A percentile compares a stretch with the other conserved stretches of the same genome.
Conservation (phyloP, 2,329 filamentous ascomycete species). For the Pyricularia grisea region DNA sequence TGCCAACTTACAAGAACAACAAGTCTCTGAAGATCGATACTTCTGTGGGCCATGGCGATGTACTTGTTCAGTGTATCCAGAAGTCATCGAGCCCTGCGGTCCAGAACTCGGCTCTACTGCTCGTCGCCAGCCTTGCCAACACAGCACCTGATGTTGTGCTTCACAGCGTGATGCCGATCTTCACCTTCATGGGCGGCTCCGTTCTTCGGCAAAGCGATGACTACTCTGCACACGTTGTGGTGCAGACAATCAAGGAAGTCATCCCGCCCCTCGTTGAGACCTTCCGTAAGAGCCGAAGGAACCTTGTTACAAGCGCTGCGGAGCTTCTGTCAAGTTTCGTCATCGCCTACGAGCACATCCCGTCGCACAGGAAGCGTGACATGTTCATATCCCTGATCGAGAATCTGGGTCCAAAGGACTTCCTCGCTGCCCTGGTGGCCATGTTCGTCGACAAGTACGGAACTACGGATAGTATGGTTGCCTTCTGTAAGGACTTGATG, state of each 20-base stretch:
- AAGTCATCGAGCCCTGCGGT: conserved; percentile 87
- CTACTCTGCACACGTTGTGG: conserved; percentile 92
- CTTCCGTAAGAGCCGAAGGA: conserved; percentile 69
- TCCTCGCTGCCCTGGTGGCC: conserved; percentile 76
- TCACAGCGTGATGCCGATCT: conserved; percentile 98
- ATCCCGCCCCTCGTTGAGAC: conserved; percentile 86
- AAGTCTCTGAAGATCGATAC: conserved; percentile 59
- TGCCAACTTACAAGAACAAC: conserved; percentile 62
- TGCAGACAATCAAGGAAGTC: conserved; percentile 88
- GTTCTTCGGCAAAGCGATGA: conserved; percentile 90
- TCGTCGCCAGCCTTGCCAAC: conserved; percentile 79
- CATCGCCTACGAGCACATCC: conserved; percentile 93
- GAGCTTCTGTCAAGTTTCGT: conserved; percentile 94
- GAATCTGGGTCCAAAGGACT: conserved; percentile 77
- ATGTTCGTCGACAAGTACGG: conserved; percentile 89
- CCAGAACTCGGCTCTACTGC: conserved; percentile 79
- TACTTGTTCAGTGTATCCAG: conserved; percentile 90
- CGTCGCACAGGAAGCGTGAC: conserved; percentile 70
- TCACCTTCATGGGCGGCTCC: conserved; percentile 94
- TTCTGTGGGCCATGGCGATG: conserved; percentile 73
- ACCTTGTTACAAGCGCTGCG: conserved; percentile 69
- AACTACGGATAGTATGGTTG: conserved; percentile 60
- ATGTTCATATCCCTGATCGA: conserved; percentile 79
- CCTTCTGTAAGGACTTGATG: conserved; percentile 68
- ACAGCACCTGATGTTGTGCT: conserved; percentile 85